Evolutionary conservation across 169 alveolate species (phyloP).

Genomic region (Fabrea salina): DNA sequence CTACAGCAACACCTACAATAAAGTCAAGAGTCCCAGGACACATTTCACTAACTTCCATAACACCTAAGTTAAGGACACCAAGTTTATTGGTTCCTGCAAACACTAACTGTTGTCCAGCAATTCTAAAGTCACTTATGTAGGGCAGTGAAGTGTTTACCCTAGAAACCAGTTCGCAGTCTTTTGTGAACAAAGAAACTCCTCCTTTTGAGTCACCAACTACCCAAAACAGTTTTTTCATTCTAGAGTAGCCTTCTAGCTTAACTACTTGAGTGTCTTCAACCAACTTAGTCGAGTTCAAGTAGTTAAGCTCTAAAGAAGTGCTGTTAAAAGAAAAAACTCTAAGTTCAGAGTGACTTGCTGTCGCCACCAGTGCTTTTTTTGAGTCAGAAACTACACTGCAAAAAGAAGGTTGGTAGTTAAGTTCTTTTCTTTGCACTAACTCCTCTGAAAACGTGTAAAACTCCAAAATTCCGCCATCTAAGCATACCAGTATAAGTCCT

Average conservation of each 20-base stretch:
- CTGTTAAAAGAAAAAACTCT: neutral
- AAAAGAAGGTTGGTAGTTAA: neutral
- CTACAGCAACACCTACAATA: constrained; percentile 4
- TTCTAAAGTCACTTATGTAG: neutral
- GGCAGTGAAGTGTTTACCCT: neutral
- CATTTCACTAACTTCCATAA: constrained; percentile 6
- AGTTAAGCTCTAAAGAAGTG: neutral
- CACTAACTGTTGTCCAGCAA: neutral
- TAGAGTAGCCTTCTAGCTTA: neutral
- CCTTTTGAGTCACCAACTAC: constrained; percentile 16
- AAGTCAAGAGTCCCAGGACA: neutral
- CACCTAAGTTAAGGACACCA: constrained; percentile 20
- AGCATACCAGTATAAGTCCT: neutral
- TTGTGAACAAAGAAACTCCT: neutral
- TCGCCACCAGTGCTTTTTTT: neutral
- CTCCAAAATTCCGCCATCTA: neutral
- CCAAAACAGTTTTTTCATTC: constrained; percentile 26
- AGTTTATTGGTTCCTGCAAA: neutral
- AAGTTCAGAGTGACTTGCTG: neutral
- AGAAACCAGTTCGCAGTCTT: neutral
- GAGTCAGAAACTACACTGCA: neutral
- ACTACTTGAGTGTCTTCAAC: neutral
- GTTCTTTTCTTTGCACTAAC: neutral
- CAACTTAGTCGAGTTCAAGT: neutral
- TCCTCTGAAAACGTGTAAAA: neutral